A percentile compares a stretch with the other conserved stretches of the same genome.
Conservation (phyloP, 148 eudicot species). For the Rhododendron mucronatum region DNA sequence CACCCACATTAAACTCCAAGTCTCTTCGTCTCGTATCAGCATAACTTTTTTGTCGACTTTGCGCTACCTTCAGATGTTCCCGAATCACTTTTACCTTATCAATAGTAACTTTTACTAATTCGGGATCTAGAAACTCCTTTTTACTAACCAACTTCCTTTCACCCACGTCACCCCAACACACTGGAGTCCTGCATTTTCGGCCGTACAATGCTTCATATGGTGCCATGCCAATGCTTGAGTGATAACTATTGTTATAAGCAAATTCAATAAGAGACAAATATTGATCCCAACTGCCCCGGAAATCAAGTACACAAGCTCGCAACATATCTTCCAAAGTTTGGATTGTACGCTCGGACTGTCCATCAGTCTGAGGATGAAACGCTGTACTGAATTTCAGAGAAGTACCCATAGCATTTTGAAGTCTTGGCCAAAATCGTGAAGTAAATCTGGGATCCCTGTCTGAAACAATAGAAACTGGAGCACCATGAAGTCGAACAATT, state of each 20-base stretch:
- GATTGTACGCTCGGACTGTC: background rate
- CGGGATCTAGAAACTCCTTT: background rate
- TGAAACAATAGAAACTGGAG: background rate
- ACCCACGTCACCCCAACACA: background rate
- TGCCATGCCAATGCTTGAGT: background rate
- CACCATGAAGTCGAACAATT: background rate
- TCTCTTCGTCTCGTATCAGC: background rate
- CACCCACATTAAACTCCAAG: too few species aligned
- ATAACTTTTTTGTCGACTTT: background rate
- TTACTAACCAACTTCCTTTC: background rate
- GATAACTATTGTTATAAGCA: background rate
- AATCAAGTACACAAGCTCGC: background rate
- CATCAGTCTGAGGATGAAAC: background rate
- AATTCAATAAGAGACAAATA: background rate
- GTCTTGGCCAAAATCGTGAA: background rate
- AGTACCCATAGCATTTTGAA: background rate
- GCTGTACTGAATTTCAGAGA: background rate
- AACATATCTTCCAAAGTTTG: background rate
- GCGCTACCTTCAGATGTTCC: background rate
- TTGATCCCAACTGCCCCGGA: background rate
- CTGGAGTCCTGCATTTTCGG: background rate
- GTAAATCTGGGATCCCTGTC: background rate
- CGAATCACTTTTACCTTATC: background rate
- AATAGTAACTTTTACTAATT: background rate
- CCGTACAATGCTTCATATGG: background rate